phyloP scores from a whole-genome alignment of 2,329 filamentous ascomycete genomes.

The Colletotrichum sp. region DNA sequence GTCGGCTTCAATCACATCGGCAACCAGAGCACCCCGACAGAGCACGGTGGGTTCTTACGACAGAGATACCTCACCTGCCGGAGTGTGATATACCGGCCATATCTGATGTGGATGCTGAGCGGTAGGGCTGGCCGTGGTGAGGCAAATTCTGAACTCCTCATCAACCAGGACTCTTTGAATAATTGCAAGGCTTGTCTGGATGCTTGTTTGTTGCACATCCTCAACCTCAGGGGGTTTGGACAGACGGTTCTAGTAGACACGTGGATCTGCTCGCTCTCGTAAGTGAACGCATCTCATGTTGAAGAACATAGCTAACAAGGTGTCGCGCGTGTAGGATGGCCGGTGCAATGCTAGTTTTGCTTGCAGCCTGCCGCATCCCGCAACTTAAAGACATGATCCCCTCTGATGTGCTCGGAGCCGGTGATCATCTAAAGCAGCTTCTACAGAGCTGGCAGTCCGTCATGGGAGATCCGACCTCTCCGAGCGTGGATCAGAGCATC shows the following conservation, averaged over 20 bases:
- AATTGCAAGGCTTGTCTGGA: conserved; percentile 51
- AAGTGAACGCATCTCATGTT: conserved; percentile 23
- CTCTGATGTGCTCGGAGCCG: conserved; percentile 41
- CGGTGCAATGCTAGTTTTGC: conserved; percentile 51
- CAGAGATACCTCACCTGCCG: conserved; percentile 57
- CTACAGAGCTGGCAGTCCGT: conserved; percentile 47
- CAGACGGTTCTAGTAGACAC: conserved; percentile 59
- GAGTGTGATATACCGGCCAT: conserved; percentile 58
- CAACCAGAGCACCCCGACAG: conserved; percentile 33
- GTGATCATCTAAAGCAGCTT: conserved; percentile 43
- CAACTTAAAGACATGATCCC: conserved; percentile 41
- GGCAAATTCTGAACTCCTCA: conserved; percentile 26
- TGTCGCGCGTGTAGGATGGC: conserved; percentile 42
- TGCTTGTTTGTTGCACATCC: conserved; percentile 52
- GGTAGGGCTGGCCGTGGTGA: conserved; percentile 33
- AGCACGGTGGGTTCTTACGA: conserved; percentile 52
- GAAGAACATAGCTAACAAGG: not conserved
- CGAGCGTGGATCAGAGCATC: conserved; percentile 52
- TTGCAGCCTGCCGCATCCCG: conserved; percentile 47
- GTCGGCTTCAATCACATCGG: conserved; percentile 29
- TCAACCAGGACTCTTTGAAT: conserved; percentile 37
- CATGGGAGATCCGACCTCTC: conserved; percentile 42
- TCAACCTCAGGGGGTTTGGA: conserved; percentile 50
- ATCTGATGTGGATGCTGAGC: conserved; percentile 54
- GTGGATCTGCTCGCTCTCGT: conserved; percentile 61